Evolutionary conservation across 345 rosid species (phyloP).

Genomic region (Eucalyptus curtisii): DNA sequence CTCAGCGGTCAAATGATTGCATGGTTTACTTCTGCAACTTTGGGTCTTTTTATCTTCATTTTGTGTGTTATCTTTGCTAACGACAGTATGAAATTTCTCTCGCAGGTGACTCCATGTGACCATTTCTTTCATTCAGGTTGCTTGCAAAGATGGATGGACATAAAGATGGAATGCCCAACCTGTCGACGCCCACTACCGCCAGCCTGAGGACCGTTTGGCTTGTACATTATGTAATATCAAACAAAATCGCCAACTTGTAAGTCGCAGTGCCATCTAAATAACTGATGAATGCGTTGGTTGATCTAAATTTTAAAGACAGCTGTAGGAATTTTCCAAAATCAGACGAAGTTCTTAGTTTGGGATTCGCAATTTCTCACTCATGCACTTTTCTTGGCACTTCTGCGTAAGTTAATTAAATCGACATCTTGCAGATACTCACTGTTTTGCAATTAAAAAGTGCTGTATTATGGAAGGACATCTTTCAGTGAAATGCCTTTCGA

Average conservation of each 20-base stretch:
- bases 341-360: not conserved
- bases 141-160: conserved; percentile 98
- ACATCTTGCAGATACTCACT: not conserved
- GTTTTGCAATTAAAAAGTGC: not conserved
- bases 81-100: not conserved
- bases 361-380: not conserved
- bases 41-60: not conserved
- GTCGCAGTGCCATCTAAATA: not conserved
- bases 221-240: conserved; percentile 3
- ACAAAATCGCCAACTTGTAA: not conserved
- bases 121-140: conserved; percentile 94
- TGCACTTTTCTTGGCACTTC: not conserved
- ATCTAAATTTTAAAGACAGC: not conserved
- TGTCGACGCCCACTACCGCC: conserved; percentile 93
- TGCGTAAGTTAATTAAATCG: not conserved
- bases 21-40: conserved; percentile 35
- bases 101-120: conserved; percentile 92
- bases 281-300: not conserved
- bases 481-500: not conserved
- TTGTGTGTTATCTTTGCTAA: not conserved
- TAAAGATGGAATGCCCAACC: conserved; percentile 99
- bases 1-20: conserved; percentile 53
- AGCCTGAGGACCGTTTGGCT: conserved; percentile 26
- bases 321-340: not conserved
- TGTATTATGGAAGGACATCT: not conserved